Evolutionary conservation across 2,329 filamentous ascomycete species (phyloP).

Genomic region (Aplosporella prunicola): DNA sequence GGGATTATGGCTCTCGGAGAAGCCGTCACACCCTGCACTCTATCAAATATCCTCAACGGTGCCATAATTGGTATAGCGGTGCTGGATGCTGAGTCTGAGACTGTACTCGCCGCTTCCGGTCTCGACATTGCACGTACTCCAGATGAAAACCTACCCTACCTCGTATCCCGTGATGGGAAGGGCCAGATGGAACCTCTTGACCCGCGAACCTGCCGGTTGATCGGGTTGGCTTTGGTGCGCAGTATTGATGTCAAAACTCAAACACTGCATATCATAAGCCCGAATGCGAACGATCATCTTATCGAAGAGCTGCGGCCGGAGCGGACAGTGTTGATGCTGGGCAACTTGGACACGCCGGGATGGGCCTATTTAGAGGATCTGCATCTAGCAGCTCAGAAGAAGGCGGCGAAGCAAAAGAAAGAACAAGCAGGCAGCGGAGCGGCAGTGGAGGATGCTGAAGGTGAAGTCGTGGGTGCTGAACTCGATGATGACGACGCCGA

Average conservation of each 20-base stretch:
- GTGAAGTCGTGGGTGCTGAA: background rate
- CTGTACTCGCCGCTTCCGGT: too few species aligned
- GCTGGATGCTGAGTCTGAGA: background rate
- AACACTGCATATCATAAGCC: conserved; percentile 56
- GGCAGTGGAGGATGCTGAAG: background rate
- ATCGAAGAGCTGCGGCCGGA: conserved; percentile 18
- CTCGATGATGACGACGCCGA: conserved; percentile 4
- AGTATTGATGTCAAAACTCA: conserved; percentile 51
- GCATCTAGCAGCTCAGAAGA: conserved; percentile 11
- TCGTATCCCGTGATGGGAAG: conserved; percentile 43
- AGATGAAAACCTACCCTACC: conserved; percentile 50
- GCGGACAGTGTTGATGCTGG: conserved; percentile 23
- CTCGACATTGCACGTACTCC: conserved; percentile 16
- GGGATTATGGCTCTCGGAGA: conserved; percentile 61
- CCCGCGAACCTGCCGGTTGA: conserved; percentile 47
- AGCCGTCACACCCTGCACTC: conserved; percentile 47
- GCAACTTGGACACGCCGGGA: conserved; percentile 23
- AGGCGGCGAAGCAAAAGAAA: background rate
- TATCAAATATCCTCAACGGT: conserved; percentile 60
- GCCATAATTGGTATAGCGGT: conserved; percentile 58
- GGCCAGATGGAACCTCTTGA: conserved; percentile 42
- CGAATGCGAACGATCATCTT: conserved; percentile 33
- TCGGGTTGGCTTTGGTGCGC: conserved; percentile 61
- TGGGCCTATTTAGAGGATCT: conserved; percentile 28
- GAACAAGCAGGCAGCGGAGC: background rate